Evolutionary conservation across 2,329 filamentous ascomycete species (phyloP), one percentile per base, ranked within the genome.

Genomic region (Colletotrichum somersetense): DNA sequence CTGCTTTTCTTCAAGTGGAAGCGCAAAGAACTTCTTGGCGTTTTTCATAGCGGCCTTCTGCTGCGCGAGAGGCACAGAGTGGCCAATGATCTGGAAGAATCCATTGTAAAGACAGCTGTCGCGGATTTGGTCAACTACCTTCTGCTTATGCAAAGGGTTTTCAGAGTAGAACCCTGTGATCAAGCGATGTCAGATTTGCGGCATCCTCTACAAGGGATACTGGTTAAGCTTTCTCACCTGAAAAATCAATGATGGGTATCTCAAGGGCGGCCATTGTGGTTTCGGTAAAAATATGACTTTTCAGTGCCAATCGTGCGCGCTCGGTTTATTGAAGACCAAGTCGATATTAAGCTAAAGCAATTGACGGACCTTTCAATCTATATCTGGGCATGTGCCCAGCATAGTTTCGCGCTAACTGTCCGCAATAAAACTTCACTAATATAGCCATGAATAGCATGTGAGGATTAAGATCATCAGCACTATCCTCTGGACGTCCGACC

Each of bases 1-100:
- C 33, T 81, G 79, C 76, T 88, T 88, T 57, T 83, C 82, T 30
- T 83, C 81, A 2, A 83, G 75, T 0, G 85, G 81, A 2, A 72
- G 46, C 5, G 80, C 77, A 75, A 90, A 89, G 75, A 89, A 83
- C 16, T 79, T 79, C 73, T 83, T 81, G 18, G 83, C 80, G 3
- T 81, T 79, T 20, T 81, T 73, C 69, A 89, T 80, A 2, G 84
- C 80, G 2, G 77, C 76, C 12, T 81, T 73, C 74, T 85, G 86
- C 20, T 85, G 77, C 5, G 75, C 69, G 6, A 79, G 72, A 1
- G 84, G 77, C 5, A 89, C 81, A 4, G 82, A 79, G 75, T 89
- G 86, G 10, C 84, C 84, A 10, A 81, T 80, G 62, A 89, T 82
- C 74, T 88, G 86, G 78, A 89, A 88, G 78, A 89, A 89, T 5